phyloP scores from a whole-genome alignment of 2,329 filamentous ascomycete species.

The Aquanectria penicillioides region DNA sequence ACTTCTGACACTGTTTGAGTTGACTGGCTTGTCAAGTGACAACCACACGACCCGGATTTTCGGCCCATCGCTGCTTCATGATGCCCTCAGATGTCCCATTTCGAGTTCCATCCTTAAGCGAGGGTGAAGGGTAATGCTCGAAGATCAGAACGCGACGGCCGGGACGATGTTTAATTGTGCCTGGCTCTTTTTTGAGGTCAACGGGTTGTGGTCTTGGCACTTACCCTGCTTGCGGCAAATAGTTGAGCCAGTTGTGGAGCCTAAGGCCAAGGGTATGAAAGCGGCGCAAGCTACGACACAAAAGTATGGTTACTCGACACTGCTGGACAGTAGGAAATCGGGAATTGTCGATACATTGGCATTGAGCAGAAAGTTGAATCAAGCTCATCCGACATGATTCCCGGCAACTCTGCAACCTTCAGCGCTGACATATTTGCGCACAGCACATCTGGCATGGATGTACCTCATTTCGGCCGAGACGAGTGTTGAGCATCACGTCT shows the following conservation, averaged over 20 bases:
- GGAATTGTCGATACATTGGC: too few species aligned
- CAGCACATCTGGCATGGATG: too few species aligned
- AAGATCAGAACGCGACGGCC: not conserved
- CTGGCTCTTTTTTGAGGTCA: constrained; percentile 1
- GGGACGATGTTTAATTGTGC: not conserved
- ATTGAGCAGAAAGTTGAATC: too few species aligned
- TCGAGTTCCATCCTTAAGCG: not conserved
- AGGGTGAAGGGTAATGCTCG: not conserved
- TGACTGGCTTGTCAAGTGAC: not conserved
- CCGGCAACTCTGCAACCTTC: too few species aligned
- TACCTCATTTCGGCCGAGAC: too few species aligned
- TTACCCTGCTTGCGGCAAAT: constrained; percentile 1
- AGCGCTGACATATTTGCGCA: too few species aligned
- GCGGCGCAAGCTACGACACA: too few species aligned
- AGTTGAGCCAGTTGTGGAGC: not conserved
- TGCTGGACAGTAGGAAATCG: too few species aligned
- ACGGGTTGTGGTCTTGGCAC: not conserved
- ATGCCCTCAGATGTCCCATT: not conserved
- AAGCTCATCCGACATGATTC: too few species aligned
- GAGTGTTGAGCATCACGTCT: too few species aligned
- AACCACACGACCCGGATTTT: not conserved
- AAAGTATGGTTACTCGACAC: too few species aligned
- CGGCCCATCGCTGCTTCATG: not conserved
- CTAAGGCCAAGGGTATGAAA: not conserved
- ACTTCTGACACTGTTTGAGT: constrained; percentile 16